Conservation (phyloP, 75 land plant genomes). For the Picea sitchensis region DNA sequence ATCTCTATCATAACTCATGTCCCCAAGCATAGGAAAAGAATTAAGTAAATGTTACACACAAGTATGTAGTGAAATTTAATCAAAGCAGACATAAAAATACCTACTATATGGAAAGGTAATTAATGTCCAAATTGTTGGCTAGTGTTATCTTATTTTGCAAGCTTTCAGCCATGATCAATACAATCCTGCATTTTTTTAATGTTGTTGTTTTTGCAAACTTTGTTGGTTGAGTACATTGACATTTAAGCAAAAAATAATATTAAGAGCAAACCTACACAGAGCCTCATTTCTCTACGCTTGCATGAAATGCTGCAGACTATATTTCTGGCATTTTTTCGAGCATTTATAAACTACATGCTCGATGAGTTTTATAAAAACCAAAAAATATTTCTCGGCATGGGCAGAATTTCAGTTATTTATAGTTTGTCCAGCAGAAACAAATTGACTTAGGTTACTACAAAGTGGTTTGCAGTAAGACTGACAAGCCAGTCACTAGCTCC, state of each 20-base stretch:
- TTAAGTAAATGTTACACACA: background rate
- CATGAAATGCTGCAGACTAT: background rate
- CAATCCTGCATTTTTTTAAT: background rate
- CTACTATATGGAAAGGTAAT: background rate
- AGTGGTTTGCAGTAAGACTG: background rate
- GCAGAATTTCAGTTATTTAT: background rate
- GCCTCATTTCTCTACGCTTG: background rate
- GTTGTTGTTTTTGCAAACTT: background rate
- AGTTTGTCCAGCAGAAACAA: background rate
- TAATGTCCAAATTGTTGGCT: background rate
- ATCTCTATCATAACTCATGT: background rate
- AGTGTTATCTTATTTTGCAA: background rate
- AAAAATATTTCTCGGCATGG: background rate
- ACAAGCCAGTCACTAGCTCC: background rate
- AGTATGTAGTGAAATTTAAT: background rate
- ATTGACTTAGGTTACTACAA: too few species aligned
- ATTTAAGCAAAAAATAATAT: background rate
- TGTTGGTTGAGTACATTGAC: background rate
- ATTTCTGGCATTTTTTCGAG: background rate
- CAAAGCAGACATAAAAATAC: background rate
- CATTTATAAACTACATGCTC: background rate
- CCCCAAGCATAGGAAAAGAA: background rate
- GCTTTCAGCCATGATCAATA: background rate
- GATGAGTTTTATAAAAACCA: background rate
- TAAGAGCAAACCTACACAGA: background rate